Evolutionary conservation across 2,329 filamentous ascomycete species (phyloP), one percentile per base, ranked within the genome.

Genomic region (Nemania bipapillata): DNA sequence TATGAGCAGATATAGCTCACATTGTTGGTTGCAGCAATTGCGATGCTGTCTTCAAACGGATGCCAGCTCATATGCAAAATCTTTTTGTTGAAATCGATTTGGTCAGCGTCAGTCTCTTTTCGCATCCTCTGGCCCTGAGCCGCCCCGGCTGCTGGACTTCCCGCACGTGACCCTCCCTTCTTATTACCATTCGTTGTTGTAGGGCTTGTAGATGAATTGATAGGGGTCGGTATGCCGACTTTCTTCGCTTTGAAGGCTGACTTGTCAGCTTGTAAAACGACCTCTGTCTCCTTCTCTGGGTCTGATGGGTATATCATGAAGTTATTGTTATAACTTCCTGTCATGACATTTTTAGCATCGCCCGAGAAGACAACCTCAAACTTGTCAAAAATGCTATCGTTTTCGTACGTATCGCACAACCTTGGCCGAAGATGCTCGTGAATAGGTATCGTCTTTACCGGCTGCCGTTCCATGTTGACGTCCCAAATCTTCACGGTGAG

Each of bases 11-110:
- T 9, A 26, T 37, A 17, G 86, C 95, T 91, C 84, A 98, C 96
- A 83, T 99, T 99, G 86, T 99, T 99, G 73, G 96, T 99, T 69
- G 96, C 96, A 75, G 96, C 96, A 85, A 99, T 99, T 66, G 96
- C 96, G 83, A 99, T 99, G 84, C 95, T 98, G 84, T 99, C 95
- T 83, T 99, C 96, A 77, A 96, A 97, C 56, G 96, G 96, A 89
- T 99, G 96, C 96, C 96, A 99, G 84, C 95, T 98, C 96, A 99
- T 99, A 81, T 99, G 96, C 79, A 99, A 81, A 77, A 99, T 99
- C 89, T 99, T 99, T 89, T 98, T 99, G 87, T 98, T 98, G 83
- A 98, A 99, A 82, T 99, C 96, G 81, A 98, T 98, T 84, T 98
- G 95, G 81, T 99, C 95, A 66, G 96, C 96, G 81, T 99, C 96